Conservation (phyloP, 208 protist genomes). For the Leishmania amazonensis region DNA sequence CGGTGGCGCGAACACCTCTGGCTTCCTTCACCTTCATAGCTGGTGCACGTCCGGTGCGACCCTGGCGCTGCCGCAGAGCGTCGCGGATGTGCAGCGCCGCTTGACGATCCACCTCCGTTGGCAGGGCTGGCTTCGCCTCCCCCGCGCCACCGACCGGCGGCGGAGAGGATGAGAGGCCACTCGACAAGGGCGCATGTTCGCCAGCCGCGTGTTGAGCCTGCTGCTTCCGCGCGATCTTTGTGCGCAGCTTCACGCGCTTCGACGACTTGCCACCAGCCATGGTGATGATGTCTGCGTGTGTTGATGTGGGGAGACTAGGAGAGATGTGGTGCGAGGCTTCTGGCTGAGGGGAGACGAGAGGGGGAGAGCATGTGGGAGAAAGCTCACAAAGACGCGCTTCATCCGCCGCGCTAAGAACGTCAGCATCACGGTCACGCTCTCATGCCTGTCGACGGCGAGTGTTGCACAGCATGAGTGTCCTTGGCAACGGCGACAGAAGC, state of each 20-base stretch:
- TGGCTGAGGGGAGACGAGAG: background rate
- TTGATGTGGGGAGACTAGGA: background rate
- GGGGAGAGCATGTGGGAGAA: background rate
- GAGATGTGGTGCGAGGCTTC: background rate
- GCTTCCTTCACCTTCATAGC: background rate
- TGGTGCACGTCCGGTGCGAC: constrained; percentile 12
- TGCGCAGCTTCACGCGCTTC: constrained; percentile 30
- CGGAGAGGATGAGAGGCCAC: background rate
- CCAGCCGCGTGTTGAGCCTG: background rate
- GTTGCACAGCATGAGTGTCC: background rate
- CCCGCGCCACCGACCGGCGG: background rate
- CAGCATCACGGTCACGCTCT: background rate
- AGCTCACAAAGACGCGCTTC: no score
- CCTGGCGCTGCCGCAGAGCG: constrained; percentile 24
- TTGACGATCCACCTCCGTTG: constrained; percentile 6
- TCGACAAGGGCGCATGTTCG: background rate
- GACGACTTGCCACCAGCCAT: constrained; percentile 31
- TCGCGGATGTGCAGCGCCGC: constrained; percentile 23
- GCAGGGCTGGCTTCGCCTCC: background rate
- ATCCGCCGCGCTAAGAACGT: background rate
- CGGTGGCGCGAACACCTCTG: background rate
- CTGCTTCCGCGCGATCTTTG: constrained; percentile 18
- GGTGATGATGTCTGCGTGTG: background rate
- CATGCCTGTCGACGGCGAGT: background rate
- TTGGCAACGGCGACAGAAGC: background rate